These are phyloP conservation scores for Exophiala viscosa DNA, from an alignment of 2,329 filamentous ascomycete species.

Conservation along the genomic window DNA sequence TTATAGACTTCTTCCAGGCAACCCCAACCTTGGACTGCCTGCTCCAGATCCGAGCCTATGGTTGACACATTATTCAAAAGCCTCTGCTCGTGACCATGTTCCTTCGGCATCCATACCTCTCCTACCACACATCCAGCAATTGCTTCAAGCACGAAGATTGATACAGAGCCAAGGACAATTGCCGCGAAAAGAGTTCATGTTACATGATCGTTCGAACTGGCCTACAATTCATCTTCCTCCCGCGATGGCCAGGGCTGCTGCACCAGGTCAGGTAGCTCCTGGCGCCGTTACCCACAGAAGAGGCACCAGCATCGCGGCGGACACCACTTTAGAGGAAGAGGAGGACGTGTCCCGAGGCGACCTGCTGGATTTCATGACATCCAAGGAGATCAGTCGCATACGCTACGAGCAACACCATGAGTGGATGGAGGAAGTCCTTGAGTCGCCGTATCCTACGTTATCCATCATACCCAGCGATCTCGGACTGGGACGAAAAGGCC, in stretches of 20 bases:
- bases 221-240: conserved; percentile 71
- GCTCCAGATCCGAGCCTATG: conserved; percentile 77
- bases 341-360: conserved; percentile 86
- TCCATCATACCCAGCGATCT: conserved; percentile 86
- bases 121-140: conserved; percentile 40
- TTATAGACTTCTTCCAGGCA: conserved; percentile 75
- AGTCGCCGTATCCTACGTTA: conserved; percentile 78
- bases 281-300: conserved; percentile 34
- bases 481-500: conserved; percentile 78
- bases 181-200: conserved; percentile 88
- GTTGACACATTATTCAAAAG: conserved; percentile 83
- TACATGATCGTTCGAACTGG: conserved; percentile 86
- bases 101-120: conserved; percentile 58
- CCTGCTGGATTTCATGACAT: conserved; percentile 82
- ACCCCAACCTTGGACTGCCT: conserved; percentile 65
- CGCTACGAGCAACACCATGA: conserved; percentile 94
- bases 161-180: conserved; percentile 76
- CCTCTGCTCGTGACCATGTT: conserved; percentile 69
- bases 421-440: conserved; percentile 97
- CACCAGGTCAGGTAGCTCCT: conserved; percentile 20
- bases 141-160: conserved; percentile 42
- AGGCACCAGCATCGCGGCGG: conserved; percentile 42
- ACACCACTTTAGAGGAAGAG: conserved; percentile 70
- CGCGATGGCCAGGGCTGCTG: conserved; percentile 20
- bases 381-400: conserved; percentile 79